These are phyloP conservation scores for Coelastrella sp. DNA, from an alignment of 139 green algal species.

Conservation along the genomic window DNA sequence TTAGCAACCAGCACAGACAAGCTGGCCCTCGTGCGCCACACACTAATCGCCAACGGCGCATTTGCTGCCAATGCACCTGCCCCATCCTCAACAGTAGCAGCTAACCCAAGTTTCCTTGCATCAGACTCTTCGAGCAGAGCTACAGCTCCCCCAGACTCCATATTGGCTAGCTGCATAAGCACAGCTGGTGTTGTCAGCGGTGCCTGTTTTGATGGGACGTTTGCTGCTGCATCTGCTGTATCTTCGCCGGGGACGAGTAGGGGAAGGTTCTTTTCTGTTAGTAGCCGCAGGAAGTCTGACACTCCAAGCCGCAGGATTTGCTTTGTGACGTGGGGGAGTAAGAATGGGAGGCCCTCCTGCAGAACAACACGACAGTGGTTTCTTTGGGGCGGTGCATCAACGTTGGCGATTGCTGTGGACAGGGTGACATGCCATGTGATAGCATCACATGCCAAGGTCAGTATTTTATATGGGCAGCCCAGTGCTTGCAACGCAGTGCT, in stretches of 20 bases:
- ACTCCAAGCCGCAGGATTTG: constrained; percentile 59
- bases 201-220: background rate
- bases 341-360: constrained; percentile 90
- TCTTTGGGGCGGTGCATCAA: too few relatives aligned
- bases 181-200: constrained; percentile 26
- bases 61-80: constrained; percentile 68
- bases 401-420: too few relatives aligned
- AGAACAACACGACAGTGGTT: background rate
- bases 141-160: constrained; percentile 65
- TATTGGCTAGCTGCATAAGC: constrained; percentile 48
- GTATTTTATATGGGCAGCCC: too few relatives aligned
- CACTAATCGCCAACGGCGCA: constrained; percentile 81
- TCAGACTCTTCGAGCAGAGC: constrained; percentile 64
- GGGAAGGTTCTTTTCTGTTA: constrained; percentile 62
- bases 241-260: constrained; percentile 31
- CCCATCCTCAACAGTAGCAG: constrained; percentile 42
- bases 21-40: constrained; percentile 83
- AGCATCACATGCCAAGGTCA: too few relatives aligned
- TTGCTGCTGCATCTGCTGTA: constrained; percentile 44
- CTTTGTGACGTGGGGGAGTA: constrained; percentile 85
- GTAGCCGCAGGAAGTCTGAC: constrained; percentile 72
- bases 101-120: constrained; percentile 47
- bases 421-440: too few relatives aligned
- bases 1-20: constrained; percentile 88
- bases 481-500: too few relatives aligned